phyloP scores from a whole-genome alignment of 495 filamentous ascomycete species.

The Achaetomiella virescens region DNA sequence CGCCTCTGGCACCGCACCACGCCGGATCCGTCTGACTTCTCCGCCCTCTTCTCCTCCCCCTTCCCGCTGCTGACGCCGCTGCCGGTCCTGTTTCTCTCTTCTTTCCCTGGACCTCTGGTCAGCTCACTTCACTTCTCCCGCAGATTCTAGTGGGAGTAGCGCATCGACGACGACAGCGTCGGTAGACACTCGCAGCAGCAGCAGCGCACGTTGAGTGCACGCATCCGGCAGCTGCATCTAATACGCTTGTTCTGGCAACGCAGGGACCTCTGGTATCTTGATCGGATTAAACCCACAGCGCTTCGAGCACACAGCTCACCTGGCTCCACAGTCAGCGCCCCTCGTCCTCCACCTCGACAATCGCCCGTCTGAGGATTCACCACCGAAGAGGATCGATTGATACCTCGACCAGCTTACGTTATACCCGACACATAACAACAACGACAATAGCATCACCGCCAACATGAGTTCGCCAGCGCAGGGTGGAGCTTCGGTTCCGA shows the following conservation, averaged over 20 bases:
- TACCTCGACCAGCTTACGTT: too few species aligned
- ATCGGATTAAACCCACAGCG: too few species aligned
- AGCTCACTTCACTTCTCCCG: conserved; percentile 3
- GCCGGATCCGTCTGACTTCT: conserved; percentile 8
- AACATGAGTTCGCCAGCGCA: conserved; percentile 42
- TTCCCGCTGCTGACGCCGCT: conserved; percentile 11
- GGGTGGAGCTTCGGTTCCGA: conserved; percentile 28
- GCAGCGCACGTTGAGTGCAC: too few species aligned
- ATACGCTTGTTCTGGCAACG: too few species aligned
- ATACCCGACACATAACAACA: background rate
- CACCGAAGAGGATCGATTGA: background rate
- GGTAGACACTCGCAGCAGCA: background rate
- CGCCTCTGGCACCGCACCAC: conserved; percentile 13
- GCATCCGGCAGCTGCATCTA: too few species aligned
- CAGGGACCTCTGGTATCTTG: too few species aligned
- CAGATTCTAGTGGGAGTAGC: conserved; percentile 21
- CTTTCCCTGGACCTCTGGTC: background rate
- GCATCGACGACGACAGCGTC: conserved; percentile 9
- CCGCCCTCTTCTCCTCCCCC: conserved; percentile 18
- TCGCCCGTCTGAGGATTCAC: too few species aligned
- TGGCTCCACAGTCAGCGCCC: too few species aligned
- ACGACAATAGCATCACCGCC: conserved; percentile 6
- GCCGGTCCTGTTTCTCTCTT: background rate
- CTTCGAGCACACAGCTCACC: too few species aligned
- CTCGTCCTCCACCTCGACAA: too few species aligned